Evolutionary conservation across 176 grass and related monocot genomes (phyloP).

Genomic region (Bothriochloa decipiens): DNA sequence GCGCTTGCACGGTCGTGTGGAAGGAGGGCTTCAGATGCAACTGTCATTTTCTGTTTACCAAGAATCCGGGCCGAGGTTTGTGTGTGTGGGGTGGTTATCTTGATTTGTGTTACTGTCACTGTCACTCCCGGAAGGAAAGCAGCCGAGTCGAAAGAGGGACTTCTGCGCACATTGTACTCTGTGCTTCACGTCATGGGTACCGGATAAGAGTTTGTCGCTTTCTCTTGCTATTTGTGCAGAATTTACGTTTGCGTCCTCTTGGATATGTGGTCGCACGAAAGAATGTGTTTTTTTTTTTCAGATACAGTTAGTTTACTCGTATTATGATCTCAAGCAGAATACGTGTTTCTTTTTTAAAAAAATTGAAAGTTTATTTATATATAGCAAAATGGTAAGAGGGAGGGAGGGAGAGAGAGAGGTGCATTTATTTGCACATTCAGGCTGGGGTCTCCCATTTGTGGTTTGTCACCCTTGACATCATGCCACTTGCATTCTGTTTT

Average conservation of each 20-base stretch:
- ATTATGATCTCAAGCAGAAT: neutral
- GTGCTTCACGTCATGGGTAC: neutral
- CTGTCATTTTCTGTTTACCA: neutral
- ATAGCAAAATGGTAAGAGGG: no score
- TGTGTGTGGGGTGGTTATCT: slow-evolving; percentile 7
- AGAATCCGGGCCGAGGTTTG: neutral
- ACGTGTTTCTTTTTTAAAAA: neutral
- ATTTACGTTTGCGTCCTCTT: neutral
- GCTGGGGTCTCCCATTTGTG: neutral
- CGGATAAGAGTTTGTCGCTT: slow-evolving; percentile 23
- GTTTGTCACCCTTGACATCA: neutral
- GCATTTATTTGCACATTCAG: neutral
- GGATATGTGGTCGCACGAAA: neutral
- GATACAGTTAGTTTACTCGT: neutral
- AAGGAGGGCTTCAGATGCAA: neutral
- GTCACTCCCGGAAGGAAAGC: slow-evolving; percentile 12
- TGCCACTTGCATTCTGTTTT: neutral
- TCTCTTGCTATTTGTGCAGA: neutral
- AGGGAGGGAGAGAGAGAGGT: no score
- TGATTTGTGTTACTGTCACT: slow-evolving; percentile 13
- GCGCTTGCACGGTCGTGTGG: neutral
- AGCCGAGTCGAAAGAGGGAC: neutral
- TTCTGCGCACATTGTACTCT: neutral
- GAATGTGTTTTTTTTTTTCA: neutral
- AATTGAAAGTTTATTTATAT: no score